Percentiles rank a stretch among this genome's conserved stretches.
phyloP scores from a whole-genome alignment of 495 filamentous ascomycete genomes.

The Acidomyces sp. region DNA sequence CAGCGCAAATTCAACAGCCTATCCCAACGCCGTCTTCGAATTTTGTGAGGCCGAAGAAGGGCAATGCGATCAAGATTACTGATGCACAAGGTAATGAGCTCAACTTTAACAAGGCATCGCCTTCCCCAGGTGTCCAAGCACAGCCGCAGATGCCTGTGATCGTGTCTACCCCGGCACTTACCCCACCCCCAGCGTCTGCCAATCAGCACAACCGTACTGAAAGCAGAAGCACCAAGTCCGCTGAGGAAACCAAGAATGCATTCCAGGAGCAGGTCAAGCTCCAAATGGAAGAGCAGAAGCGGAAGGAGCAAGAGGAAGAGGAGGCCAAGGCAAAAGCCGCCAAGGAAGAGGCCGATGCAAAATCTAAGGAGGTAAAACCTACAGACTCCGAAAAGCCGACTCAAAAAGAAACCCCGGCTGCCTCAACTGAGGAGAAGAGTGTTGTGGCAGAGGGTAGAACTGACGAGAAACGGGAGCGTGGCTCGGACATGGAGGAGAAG shows the following conservation, averaged over 20 bases:
- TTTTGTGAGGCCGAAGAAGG: slow-evolving; percentile 35
- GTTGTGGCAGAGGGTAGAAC: slow-evolving; percentile 21
- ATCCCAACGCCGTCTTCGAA: slow-evolving; percentile 5
- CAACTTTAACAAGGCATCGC: slow-evolving; percentile 40
- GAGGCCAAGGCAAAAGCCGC: slow-evolving; percentile 27
- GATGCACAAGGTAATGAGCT: slow-evolving; percentile 57
- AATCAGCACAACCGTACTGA: slow-evolving; percentile 42
- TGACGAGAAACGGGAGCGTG: slow-evolving; percentile 11
- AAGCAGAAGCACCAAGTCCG: slow-evolving; percentile 48
- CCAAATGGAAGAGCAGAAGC: slow-evolving; percentile 44
- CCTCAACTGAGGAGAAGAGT: slow-evolving; percentile 25
- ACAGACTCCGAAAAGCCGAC: slow-evolving; percentile 35
- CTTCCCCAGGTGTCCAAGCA: slow-evolving; percentile 30
- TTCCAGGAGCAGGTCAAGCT: slow-evolving; percentile 53
- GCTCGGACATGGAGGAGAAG: slow-evolving; percentile 8
- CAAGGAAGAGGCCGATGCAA: slow-evolving; percentile 35
- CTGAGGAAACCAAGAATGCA: slow-evolving; percentile 57
- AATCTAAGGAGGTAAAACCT: slow-evolving; percentile 27
- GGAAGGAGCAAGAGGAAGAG: slow-evolving; percentile 39
- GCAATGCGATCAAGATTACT: slow-evolving; percentile 61
- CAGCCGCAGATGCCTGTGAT: slow-evolving; percentile 32
- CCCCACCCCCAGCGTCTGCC: slow-evolving; percentile 43
- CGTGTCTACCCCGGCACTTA: slow-evolving; percentile 47
- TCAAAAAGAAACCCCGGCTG: slow-evolving; percentile 26
- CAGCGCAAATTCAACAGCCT: slow-evolving; percentile 40